Evolutionary conservation across 495 filamentous ascomycete species (phyloP), one percentile per base, ranked within the genome.

Genomic region (Rostrohypoxylon terebratum): DNA sequence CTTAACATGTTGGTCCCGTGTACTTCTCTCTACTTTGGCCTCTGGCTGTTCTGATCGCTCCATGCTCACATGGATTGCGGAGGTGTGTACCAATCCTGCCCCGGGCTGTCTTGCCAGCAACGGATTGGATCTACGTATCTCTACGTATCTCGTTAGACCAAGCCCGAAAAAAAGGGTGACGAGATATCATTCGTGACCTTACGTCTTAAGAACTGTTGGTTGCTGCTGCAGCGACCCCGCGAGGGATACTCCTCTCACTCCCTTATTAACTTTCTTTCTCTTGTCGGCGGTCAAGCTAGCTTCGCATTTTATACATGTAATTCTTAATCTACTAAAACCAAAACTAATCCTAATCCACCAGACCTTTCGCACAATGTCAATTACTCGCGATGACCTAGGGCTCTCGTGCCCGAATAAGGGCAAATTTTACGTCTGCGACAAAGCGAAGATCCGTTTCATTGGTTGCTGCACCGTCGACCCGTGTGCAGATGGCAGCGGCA

Each of bases 391-490:
- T 69, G 44, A 78, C 9, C 69, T 75, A 10, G 73, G 73, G 45
- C 31, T 75, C 5, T 72, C 73, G 1, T 75, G 73, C 48, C 73
- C 69, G 14, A 40, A 64, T 23, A 68, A 47, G 31, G 73, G 73
- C 20, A 59, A 68, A 14, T 75, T 75, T 57, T 75, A 75, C 28
- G 63, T 68, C 14, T 75, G 73, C 64, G 54, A 65, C 16, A 40
- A 54, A 11, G 69, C 65, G n/a, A 53, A 31, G 25, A 59, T 69
- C 36, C 68, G 69, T 40, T 75, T 75, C 57, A 59, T 72, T 38
- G 68, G 73, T 2, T 75, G 73, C 50, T 75, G 73, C 21, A 69
- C 68, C 28, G 34, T 72, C 42, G 68, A 75, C 61, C 73, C 73
- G 11, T 75, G 73, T 20, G 73, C 73, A 6, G 73, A 75, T 25